Conservation (phyloP, 2,329 filamentous ascomycete species). For the Aurifilum marmelostoma region DNA sequence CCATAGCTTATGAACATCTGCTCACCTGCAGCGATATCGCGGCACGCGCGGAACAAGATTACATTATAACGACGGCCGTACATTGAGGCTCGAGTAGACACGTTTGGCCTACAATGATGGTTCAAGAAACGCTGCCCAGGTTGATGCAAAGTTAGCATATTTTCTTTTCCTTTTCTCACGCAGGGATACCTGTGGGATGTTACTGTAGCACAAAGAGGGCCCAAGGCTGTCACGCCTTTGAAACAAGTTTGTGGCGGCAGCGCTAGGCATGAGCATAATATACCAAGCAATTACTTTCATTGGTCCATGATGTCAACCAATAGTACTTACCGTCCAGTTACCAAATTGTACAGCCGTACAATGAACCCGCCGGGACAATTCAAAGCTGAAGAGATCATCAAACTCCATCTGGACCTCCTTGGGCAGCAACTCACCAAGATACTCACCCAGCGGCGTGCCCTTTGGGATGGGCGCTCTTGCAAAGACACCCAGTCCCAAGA, state of each 20-base stretch:
- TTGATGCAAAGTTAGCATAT: not conserved
- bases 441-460: slow-evolving; percentile 7
- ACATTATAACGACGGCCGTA: not conserved
- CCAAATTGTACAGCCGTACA: not conserved
- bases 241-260: not conserved
- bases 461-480: not conserved
- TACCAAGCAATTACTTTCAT: not conserved
- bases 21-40: not conserved
- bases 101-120: not conserved
- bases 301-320: too few species aligned
- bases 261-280: not conserved
- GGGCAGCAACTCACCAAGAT: slow-evolving; percentile 14
- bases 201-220: not conserved
- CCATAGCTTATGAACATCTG: not conserved
- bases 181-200: too few species aligned
- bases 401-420: fast-evolving
- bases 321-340: slow-evolving; percentile 12
- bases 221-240: not conserved
- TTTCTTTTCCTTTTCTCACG: too few species aligned
- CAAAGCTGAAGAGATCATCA: not conserved
- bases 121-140: slow-evolving; percentile 5
- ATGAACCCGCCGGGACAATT: not conserved
- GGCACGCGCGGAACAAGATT: not conserved
- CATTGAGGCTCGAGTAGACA: not conserved
- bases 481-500: slow-evolving; percentile 11